Evolutionary conservation across 2,329 filamentous ascomycete genomes (phyloP), one percentile per base, ranked within the genome.

Genomic region (Elsinoe australis): DNA sequence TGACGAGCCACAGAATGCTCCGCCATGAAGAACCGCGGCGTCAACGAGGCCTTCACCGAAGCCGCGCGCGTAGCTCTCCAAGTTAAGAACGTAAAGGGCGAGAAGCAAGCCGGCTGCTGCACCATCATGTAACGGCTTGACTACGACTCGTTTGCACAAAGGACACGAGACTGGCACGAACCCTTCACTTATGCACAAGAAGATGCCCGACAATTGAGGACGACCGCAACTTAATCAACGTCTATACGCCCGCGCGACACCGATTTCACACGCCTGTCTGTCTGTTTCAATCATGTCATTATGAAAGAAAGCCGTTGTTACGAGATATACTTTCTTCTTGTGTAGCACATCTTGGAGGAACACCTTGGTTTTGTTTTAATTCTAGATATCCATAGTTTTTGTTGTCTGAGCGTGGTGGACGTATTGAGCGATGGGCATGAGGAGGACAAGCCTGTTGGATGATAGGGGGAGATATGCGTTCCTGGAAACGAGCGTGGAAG

Each of bases 11-110:
- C 59, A 83, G 92, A 98, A 74, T 98, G 92, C 73, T 96, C 92
- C 29, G 92, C 92, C 50, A 96, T 96, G 82, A 84, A 89, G 70
- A 98, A 98, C 69, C 80, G 92, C 44, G 92, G 92, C 52, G 94
- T 98, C 62, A 95, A 96, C 68, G 92, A 98, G 69, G 92, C 92
- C 34, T 98, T 98, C 62, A 96, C 92, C 32, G 92, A 98, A 72
- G 92, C 92, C 32, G 90, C 92, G 18, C 84, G 94, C 60, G 92
- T 98, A 28, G 92, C 92, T 10, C 74, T 98, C 22, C 66, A 69
- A 50, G 71, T 74, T 56, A 74, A 75, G 64, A 70, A 65, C 47
- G 64, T 63, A 54, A 73, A 64, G 52, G 62, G 70, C 56, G 70
- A 74, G 58, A 70, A 70, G 56, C 62, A 65, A 42, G 59, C 59